Conservation (phyloP, 2,329 filamentous ascomycete genomes). For the Clarireedia paspali region DNA sequence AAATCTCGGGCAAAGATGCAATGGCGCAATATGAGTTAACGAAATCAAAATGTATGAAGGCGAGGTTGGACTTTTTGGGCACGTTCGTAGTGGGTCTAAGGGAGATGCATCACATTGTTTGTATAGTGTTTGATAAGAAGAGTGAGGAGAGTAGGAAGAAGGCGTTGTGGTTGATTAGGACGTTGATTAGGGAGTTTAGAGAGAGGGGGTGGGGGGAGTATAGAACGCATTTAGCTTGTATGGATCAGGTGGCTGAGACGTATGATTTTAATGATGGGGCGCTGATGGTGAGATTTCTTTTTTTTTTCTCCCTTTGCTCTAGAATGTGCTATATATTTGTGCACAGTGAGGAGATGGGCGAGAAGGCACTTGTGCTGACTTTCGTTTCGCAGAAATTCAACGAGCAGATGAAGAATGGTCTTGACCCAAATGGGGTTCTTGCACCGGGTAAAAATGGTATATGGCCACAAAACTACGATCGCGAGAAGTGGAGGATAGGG, state of each 20-base stretch:
- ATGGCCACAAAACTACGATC: slow-evolving; percentile 16
- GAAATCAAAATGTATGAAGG: slow-evolving; percentile 32
- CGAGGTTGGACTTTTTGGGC: slow-evolving; percentile 43
- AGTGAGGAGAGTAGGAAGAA: slow-evolving; percentile 33
- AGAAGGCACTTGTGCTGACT: too few relatives aligned
- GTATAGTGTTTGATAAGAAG: slow-evolving; percentile 43
- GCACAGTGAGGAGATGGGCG: too few relatives aligned
- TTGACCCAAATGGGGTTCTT: slow-evolving; percentile 41
- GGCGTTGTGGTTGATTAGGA: slow-evolving; percentile 33
- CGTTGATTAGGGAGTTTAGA: slow-evolving; percentile 34
- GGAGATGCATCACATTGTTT: slow-evolving; percentile 49
- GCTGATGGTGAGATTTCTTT: slow-evolving; percentile 20
- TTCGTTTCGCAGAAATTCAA: slow-evolving; percentile 30
- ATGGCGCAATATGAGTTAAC: slow-evolving; percentile 37
- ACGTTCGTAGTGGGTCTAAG: slow-evolving; percentile 41
- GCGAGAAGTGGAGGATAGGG: slow-evolving; percentile 3
- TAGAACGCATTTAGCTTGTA: slow-evolving; percentile 37
- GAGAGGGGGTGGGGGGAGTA: slow-evolving; percentile 38
- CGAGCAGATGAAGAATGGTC: slow-evolving; percentile 37
- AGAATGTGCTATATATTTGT: too few relatives aligned
- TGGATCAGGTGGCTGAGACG: slow-evolving; percentile 38
- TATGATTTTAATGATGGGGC: slow-evolving; percentile 37
- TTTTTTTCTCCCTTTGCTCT: too few relatives aligned
- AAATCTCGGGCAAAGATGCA: slow-evolving; percentile 40
- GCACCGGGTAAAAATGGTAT: slow-evolving; percentile 38